Evolutionary conservation across 2,329 filamentous ascomycete genomes (phyloP).

Genomic region (Pestalotiopsis sp.): DNA sequence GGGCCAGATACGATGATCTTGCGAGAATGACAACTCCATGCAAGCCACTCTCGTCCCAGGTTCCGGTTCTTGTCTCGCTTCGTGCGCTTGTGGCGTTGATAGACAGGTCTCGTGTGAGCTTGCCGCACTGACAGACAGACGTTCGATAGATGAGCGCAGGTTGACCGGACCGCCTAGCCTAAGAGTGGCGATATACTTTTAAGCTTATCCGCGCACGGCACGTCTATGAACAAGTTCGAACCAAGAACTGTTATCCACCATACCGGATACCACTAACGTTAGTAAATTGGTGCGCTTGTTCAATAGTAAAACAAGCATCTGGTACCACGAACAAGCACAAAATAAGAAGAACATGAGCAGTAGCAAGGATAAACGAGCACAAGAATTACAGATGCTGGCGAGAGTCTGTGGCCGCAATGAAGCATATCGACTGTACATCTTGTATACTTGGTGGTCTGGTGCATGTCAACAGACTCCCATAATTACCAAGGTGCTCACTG

Average conservation of each 20-base stretch:
- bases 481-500: too few relatives aligned
- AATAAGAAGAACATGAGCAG: too few relatives aligned
- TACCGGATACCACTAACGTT: neutral
- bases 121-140: neutral
- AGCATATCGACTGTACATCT: too few relatives aligned
- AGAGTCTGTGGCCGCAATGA: too few relatives aligned
- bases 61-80: neutral
- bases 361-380: too few relatives aligned
- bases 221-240: neutral
- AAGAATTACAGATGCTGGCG: too few relatives aligned
- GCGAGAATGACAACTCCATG: neutral
- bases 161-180: slow-evolving; percentile 7
- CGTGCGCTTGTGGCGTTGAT: neutral
- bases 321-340: too few relatives aligned
- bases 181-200: slow-evolving; percentile 4
- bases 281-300: neutral
- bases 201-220: slow-evolving; percentile 1
- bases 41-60: neutral
- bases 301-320: neutral
- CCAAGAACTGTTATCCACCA: neutral
- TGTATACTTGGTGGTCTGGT: too few relatives aligned
- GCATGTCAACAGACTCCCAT: too few relatives aligned
- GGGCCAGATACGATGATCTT: too few relatives aligned
- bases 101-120: neutral
- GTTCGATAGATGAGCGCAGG: neutral